These are phyloP conservation scores for Starmerella potacharoeniae DNA, from an alignment of 805 yeast species.

Conservation along the genomic window DNA sequence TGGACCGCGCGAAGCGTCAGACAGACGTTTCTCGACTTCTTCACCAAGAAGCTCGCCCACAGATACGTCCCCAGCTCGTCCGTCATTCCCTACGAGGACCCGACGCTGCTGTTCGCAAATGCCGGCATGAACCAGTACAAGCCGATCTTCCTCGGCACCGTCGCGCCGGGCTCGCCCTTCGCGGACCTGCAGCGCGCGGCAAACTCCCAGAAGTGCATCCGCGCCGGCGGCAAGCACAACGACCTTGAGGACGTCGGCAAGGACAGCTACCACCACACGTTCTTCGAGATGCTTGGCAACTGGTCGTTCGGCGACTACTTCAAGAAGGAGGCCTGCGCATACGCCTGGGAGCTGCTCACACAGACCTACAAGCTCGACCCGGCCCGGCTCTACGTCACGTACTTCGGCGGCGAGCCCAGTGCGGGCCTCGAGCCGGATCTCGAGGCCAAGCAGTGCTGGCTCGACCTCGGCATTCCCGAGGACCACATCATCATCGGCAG, in stretches of 20 bases:
- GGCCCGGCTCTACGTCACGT: slow-evolving; percentile 83
- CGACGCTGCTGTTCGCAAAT: slow-evolving; percentile 89
- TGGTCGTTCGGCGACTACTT: slow-evolving; percentile 99
- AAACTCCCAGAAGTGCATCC: slow-evolving; percentile 94
- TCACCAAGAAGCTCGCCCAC: slow-evolving; percentile 52
- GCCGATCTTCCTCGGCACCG: slow-evolving; percentile 94
- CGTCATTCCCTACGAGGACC: slow-evolving; percentile 95
- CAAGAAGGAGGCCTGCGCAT: slow-evolving; percentile 81
- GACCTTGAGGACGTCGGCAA: slow-evolving; percentile 97
- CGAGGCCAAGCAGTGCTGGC: slow-evolving; percentile 86
- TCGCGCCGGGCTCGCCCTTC: slow-evolving; percentile 85
- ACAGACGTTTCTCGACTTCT: slow-evolving; percentile 72
- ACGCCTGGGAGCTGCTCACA: slow-evolving; percentile 87
- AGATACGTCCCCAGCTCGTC: slow-evolving; percentile 85
- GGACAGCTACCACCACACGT: slow-evolving; percentile 96
- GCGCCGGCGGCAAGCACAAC: slow-evolving; percentile 98
- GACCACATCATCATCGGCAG: slow-evolving; percentile 89
- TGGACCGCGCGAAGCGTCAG: slow-evolving; percentile 45
- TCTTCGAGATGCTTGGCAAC: slow-evolving; percentile 98
- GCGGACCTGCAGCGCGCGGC: slow-evolving; percentile 76
- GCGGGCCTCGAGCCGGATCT: slow-evolving; percentile 82
- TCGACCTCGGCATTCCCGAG: slow-evolving; percentile 74
- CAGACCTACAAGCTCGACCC: slow-evolving; percentile 66
- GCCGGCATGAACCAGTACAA: slow-evolving; percentile 99
- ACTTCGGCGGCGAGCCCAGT: slow-evolving; percentile 84